A percentile compares a stretch with the other conserved stretches of the same genome.
Conservation (phyloP, 1,284 basidiomycete genomes). For the Anthracocystis setariae region DNA sequence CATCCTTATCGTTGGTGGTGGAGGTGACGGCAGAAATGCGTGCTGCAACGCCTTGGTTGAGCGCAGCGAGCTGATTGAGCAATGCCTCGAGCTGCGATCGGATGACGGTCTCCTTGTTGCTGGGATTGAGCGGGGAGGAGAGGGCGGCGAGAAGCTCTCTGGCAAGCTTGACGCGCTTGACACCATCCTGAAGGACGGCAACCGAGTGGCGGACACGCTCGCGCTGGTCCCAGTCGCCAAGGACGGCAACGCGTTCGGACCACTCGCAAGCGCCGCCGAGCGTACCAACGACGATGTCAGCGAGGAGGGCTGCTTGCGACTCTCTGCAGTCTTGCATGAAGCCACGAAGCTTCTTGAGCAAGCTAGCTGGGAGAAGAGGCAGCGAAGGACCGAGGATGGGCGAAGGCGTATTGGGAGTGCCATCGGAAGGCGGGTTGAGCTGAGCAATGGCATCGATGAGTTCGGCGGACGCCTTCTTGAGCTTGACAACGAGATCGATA, state of each 20-base stretch:
- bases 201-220: constrained; percentile 55
- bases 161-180: constrained; percentile 56
- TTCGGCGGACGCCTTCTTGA: constrained; percentile 51
- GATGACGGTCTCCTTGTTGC: constrained; percentile 56
- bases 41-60: constrained; percentile 57
- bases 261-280: constrained; percentile 66
- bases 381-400: constrained; percentile 49
- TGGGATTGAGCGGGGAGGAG: constrained; percentile 57
- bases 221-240: constrained; percentile 58
- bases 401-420: constrained; percentile 22
- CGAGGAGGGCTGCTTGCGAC: constrained; percentile 51
- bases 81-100: constrained; percentile 63
- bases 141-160: constrained; percentile 61
- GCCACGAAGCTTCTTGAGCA: constrained; percentile 55
- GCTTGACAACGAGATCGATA: constrained; percentile 43
- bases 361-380: constrained; percentile 58
- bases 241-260: constrained; percentile 59
- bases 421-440: constrained; percentile 35
- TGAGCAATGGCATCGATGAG: constrained; percentile 55
- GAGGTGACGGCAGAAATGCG: constrained; percentile 54
- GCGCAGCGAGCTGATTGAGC: constrained; percentile 59
- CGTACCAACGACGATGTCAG: constrained; percentile 63
- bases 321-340: constrained; percentile 59
- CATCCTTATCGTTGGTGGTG: constrained; percentile 33
- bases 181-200: constrained; percentile 53